Evolutionary conservation across 768 basidiomycete species (phyloP), one percentile per base, ranked within the genome.

Genomic region (Boletus huronensis): DNA sequence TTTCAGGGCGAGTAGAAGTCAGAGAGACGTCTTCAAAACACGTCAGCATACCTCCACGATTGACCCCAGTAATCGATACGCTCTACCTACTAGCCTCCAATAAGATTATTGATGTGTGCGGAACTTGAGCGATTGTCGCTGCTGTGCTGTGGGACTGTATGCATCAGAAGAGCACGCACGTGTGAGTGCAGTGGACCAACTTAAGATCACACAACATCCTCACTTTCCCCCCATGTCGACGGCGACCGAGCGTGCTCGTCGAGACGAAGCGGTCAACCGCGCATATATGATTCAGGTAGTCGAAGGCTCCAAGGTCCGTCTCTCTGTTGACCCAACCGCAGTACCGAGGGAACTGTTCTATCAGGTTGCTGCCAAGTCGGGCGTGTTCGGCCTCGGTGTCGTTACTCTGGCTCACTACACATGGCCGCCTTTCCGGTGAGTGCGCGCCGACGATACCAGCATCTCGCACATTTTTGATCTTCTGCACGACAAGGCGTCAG

Each of bases 401-500:
- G 78, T 82, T 10, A 76, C 82, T 41, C 71, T 91, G 44, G 82
- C 74, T 14, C 87, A 92, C 62, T 79, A 83, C 65, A 72, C 77
- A n/a, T 92, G 84, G 84, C 87, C 88, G 31, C 61, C 75, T 31
- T 90, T 91, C 69, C 78, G 84, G 88, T 88, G 55, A 61, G 77
- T 59, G 10, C 46, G 10, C 16, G 41, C 43, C 36, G 28, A 34
- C 45, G 23, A 5, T 26, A 8, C 25, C 25, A 39, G 4, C 26
- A 9, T 5, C 36, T 35, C 39, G 23, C 35, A 43, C 34, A n/a
- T 43, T 45, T 13, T 29, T 17, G 34, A 40, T 23, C 28, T 43
- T 10, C 0, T 38, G 42, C 21, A 29, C 6, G 38, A 34, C 58
- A n/a, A 92, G 91, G 58, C 83, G 86, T 21, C 91, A 92, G 69